Conservation (phyloP, 129 eudicot species). For the Ambrosia trifida region DNA sequence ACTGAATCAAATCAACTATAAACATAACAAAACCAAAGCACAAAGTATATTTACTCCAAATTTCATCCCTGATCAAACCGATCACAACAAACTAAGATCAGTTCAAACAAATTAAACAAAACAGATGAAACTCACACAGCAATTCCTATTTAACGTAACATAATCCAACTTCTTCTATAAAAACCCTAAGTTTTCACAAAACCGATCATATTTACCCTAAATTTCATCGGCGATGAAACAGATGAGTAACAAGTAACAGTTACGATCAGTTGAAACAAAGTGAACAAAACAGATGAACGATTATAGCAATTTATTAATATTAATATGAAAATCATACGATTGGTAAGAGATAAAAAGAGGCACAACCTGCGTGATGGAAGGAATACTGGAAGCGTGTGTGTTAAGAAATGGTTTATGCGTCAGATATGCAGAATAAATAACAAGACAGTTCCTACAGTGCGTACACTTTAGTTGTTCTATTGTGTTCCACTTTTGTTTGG, state of each 20-base stretch:
- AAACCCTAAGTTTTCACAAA: too few species aligned
- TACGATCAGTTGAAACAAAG: not conserved
- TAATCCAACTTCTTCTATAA: too few species aligned
- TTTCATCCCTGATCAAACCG: not conserved
- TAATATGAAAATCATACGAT: not conserved
- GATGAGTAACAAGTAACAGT: slow-evolving; percentile 3
- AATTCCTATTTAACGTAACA: too few species aligned
- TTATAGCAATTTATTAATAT: not conserved
- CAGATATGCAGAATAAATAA: not conserved
- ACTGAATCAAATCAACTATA: slow-evolving; percentile 7
- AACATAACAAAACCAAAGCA: not conserved
- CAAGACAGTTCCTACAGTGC: slow-evolving; percentile 18
- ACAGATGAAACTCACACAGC: not conserved
- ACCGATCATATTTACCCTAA: too few species aligned
- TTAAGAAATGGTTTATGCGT: slow-evolving; percentile 7
- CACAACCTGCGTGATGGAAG: slow-evolving; percentile 26
- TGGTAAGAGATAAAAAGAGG: slow-evolving; percentile 13
- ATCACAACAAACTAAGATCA: not conserved
- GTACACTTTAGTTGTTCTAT: slow-evolving; percentile 7
- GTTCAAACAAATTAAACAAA: slow-evolving; percentile 1
- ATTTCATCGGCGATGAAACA: slow-evolving; percentile 10
- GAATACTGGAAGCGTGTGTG: slow-evolving; percentile 29
- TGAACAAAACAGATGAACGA: not conserved
- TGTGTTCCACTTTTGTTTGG: too few species aligned
- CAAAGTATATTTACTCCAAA: slow-evolving; percentile 4